Conservation (phyloP, 2,329 filamentous ascomycete species). For the Botrytis squamosa region DNA sequence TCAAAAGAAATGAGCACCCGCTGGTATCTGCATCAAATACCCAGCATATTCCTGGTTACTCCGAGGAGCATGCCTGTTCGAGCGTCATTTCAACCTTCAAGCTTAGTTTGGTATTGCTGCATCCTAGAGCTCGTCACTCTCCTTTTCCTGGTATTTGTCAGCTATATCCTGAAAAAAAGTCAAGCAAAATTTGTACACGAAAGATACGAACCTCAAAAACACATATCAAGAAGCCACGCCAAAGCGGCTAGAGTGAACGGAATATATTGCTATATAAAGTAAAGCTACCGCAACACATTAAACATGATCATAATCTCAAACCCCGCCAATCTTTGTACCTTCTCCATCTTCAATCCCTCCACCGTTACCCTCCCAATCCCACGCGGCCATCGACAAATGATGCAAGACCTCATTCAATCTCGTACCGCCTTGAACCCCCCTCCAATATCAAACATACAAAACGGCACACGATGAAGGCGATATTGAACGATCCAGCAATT, state of each 20-base stretch:
- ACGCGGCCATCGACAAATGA: background rate
- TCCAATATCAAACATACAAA: background rate
- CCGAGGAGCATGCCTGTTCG: background rate
- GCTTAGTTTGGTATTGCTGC: background rate
- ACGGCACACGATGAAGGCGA: background rate
- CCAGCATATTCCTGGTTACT: background rate
- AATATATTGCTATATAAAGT: background rate
- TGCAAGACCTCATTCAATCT: background rate
- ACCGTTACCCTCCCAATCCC: background rate
- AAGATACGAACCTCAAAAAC: background rate
- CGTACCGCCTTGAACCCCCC: background rate
- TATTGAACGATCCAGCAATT: background rate
- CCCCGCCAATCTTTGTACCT: background rate
- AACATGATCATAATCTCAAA: background rate
- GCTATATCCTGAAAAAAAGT: background rate
- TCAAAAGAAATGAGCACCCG: constrained; percentile 60
- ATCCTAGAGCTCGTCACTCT: background rate
- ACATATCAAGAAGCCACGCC: background rate
- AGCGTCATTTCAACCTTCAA: background rate
- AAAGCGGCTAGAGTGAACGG: background rate
- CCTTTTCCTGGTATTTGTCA: background rate
- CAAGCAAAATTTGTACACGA: too few species aligned
- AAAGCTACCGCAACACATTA: background rate
- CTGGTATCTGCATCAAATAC: constrained; percentile 51
- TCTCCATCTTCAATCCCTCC: background rate